phyloP scores from a whole-genome alignment of 805 yeast species.

The Ogataea paraovalis region DNA sequence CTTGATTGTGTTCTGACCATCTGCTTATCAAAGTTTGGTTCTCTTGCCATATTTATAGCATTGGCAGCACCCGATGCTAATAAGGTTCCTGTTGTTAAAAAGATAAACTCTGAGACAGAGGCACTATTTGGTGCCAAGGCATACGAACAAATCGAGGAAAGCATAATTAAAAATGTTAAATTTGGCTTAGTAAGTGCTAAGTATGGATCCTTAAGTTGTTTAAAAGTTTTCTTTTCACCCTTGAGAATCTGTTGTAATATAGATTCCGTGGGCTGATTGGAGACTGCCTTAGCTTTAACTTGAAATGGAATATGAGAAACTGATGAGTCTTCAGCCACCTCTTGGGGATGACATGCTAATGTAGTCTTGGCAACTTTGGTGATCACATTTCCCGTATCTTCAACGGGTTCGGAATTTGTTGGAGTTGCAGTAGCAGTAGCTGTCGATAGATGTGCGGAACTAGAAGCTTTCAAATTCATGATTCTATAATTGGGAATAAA shows the following conservation, averaged over 20 bases:
- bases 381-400: slow-evolving; percentile 19
- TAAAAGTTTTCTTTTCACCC: slow-evolving; percentile 29
- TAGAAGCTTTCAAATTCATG: background rate
- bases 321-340: background rate
- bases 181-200: slow-evolving; percentile 87
- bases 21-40: slow-evolving; percentile 79
- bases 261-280: slow-evolving; percentile 14
- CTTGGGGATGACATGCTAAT: slow-evolving; percentile 40
- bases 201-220: slow-evolving; percentile 54
- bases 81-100: slow-evolving; percentile 80
- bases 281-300: slow-evolving; percentile 40
- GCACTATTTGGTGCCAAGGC: slow-evolving; percentile 86
- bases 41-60: slow-evolving; percentile 96
- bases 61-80: slow-evolving; percentile 91
- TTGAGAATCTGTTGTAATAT: slow-evolving; percentile 20
- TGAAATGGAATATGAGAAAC: slow-evolving; percentile 47
- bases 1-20: slow-evolving; percentile 87
- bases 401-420: background rate
- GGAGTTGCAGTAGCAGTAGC: slow-evolving; percentile 3
- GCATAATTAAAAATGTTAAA: slow-evolving; percentile 78
- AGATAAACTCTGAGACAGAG: slow-evolving; percentile 62
- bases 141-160: slow-evolving; percentile 90
- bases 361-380: slow-evolving; percentile 42
- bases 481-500: slow-evolving; percentile 27
- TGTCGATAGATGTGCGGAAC: slow-evolving; percentile 3